A percentile compares a stretch with the other conserved stretches of the same genome.
phyloP scores from a whole-genome alignment of 2,329 filamentous ascomycete genomes.

The Colletotrichum gloeosporioides region DNA sequence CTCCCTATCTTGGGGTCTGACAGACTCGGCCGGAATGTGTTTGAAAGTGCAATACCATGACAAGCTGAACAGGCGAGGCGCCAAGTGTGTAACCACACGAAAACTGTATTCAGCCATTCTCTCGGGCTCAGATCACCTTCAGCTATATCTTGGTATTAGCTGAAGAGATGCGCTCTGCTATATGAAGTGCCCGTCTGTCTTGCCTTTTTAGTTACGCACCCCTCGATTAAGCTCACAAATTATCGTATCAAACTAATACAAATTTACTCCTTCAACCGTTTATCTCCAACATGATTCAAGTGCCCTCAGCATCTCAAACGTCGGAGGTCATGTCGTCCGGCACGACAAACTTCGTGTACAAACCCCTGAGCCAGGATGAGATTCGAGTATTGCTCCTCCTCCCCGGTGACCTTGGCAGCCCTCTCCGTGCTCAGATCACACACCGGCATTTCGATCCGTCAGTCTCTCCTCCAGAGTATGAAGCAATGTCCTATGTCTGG shows the following conservation, averaged over 20 bases:
- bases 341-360: neutral
- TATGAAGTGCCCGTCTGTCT: neutral
- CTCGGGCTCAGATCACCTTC: neutral
- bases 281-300: neutral
- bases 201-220: accelerated
- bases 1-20: neutral
- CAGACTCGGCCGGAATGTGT: neutral
- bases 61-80: neutral
- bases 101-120: neutral
- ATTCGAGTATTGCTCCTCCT: neutral
- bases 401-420: neutral
- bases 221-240: neutral
- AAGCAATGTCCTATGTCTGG: neutral
- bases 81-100: neutral
- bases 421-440: neutral
- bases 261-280: too few species aligned
- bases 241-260: too few species aligned
- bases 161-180: neutral
- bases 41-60: neutral
- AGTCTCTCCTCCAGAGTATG: accelerated
- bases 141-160: neutral
- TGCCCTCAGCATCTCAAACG: neutral
- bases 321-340: accelerated
- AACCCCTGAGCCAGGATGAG: accelerated
- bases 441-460: neutral